Conservation (phyloP, 208 protist species). For the Angomonas ambiguus region DNA sequence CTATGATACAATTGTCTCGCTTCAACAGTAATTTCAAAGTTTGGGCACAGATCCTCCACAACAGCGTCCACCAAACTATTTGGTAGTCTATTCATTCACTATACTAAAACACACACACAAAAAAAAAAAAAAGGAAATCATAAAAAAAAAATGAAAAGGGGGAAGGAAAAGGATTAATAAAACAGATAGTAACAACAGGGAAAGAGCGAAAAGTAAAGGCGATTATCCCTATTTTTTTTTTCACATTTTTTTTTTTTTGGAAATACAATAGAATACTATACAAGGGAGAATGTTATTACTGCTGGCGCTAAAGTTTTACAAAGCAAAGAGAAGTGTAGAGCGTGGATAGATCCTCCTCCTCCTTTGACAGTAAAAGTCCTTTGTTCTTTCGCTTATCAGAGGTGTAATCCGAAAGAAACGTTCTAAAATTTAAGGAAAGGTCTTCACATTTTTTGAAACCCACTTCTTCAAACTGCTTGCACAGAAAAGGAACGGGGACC, state of each 20-base stretch:
- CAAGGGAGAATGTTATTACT: no score
- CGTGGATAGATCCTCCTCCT: constrained; percentile 20
- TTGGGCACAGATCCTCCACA: no score
- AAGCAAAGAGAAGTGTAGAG: constrained; percentile 5
- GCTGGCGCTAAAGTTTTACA: background rate
- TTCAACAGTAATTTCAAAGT: no score
- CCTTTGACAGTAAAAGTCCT: constrained; percentile 23
- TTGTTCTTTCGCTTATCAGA: constrained; percentile 30
- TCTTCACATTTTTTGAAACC: constrained; percentile 17
- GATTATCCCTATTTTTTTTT: no score
- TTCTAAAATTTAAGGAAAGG: constrained; percentile 31
- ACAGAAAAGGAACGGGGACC: constrained; percentile 43
- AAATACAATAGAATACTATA: no score
- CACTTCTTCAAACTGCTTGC: constrained; percentile 12
- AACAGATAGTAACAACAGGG: no score
- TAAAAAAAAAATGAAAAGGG: background rate
- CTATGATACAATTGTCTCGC: no score
- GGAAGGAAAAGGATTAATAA: background rate
- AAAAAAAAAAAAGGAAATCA: background rate
- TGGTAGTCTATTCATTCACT: no score
- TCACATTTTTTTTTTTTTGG: no score
- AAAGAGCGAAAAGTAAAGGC: no score
- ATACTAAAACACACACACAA: background rate
- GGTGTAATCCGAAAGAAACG: constrained; percentile 29
- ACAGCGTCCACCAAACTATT: no score